Base-by-base conservation (phyloP, 169 alveolate species). In the Plasmodium blacklocki region DNA sequence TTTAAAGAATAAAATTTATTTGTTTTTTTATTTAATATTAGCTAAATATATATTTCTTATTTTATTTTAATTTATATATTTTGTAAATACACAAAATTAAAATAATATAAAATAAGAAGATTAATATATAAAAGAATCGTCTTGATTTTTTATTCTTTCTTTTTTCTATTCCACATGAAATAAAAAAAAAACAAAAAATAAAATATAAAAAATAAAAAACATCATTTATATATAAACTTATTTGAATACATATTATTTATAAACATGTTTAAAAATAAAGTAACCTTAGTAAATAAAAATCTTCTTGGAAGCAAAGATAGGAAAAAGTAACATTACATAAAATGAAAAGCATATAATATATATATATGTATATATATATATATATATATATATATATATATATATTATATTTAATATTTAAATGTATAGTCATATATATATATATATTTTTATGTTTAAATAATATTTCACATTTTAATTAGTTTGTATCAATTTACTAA, bases 231-330 rank as follows among this genome's bases (percentile, higher is more conserved):
- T 54, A 54, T 54, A 54, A n/a, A 54, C 19, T n/a, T 54, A 54
- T 54, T n/a, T 54, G 15, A n/a, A 15, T 54, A 54, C 2, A n/a
- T n/a, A 54, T 54, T 18, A 54, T 56, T 43, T 45, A 15, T 43
- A 12, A 78, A 66, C 32, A 78, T 78, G 89, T 78, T 78, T 52
- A 78, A 78, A 52, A 78, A 59, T 45, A 78, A 78, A 64, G 18
- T 78, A 63, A 70, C 73, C 43, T 59, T 78, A 8, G 56, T 47
- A 3, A 78, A 78, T 23, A 78, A 78, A 66, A 78, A 78, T 60
- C 67, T 64, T 73, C 89, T 78, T 54, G 89, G 89, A 12, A 78
- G 67, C 63, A 78, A 78, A 71, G 89, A 78, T 71, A 64, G 89
- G 54, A 78, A 78, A 78, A 78, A 78, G 89, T 78, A 78, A 39